Percentiles rank a stretch among this genome's conserved stretches.
Evolutionary conservation across 2,329 filamentous ascomycete species (phyloP).

Genomic region (Chaetomiaceae sp.): DNA sequence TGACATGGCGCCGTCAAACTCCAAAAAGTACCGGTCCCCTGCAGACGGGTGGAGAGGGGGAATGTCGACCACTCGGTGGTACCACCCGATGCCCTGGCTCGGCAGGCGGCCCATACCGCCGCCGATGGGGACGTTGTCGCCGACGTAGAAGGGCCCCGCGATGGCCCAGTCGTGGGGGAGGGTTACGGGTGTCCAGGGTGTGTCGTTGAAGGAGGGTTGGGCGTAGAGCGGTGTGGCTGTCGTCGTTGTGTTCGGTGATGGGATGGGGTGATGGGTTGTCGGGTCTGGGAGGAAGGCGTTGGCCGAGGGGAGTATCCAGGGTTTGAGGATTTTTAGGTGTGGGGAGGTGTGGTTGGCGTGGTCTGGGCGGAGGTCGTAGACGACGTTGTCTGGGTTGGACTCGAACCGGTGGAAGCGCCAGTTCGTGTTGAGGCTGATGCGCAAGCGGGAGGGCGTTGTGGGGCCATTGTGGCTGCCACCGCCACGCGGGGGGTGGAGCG

Average conservation of each 20-base stretch:
- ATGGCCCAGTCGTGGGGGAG: slow-evolving; percentile 45
- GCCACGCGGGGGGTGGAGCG: too few species aligned
- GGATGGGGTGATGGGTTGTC: background rate
- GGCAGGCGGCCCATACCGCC: slow-evolving; percentile 41
- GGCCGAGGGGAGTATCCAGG: background rate
- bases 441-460: too few species aligned
- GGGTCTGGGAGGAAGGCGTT: background rate
- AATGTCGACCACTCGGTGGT: slow-evolving; percentile 21
- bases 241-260: too few species aligned
- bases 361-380: background rate
- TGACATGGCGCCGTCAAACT: background rate
- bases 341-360: background rate
- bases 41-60: background rate
- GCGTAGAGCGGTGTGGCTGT: background rate
- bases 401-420: background rate
- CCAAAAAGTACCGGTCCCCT: background rate
- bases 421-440: background rate
- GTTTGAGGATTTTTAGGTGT: background rate
- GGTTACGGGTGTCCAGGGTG: slow-evolving; percentile 34
- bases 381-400: background rate
- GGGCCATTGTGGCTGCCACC: background rate
- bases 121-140: slow-evolving; percentile 26
- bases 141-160: slow-evolving; percentile 37
- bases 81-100: slow-evolving; percentile 47
- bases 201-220: background rate